A percentile compares a stretch with the other conserved stretches of the same genome.
Conservation (phyloP, 345 rosid species). For the Anacardium occidentale region DNA sequence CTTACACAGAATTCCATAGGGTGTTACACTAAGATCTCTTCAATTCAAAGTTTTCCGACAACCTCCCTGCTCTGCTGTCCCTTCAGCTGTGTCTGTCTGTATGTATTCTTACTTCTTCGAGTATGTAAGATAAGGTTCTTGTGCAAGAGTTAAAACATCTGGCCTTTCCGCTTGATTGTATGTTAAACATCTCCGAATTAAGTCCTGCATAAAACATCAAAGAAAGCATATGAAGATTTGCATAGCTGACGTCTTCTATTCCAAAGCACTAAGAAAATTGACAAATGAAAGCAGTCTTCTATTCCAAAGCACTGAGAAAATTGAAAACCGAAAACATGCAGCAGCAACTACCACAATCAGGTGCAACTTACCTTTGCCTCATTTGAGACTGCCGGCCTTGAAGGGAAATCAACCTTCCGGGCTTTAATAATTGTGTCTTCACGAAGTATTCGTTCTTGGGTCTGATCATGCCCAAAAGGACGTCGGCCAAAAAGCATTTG, state of each 20-base stretch:
- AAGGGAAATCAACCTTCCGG: constrained; percentile 89
- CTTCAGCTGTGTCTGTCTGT: constrained; percentile 25
- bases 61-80: constrained; percentile 17
- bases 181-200: constrained; percentile 86
- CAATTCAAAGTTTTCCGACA: constrained; percentile 3
- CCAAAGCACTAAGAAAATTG: constrained; percentile 7
- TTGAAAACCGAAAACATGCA: not conserved
- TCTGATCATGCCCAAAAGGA: constrained; percentile 98
- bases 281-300: not conserved
- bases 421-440: constrained; percentile 98
- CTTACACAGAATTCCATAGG: constrained; percentile 45
- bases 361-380: constrained; percentile 79
- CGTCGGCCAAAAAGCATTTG: constrained; percentile 95
- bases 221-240: not conserved
- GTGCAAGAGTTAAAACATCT: constrained; percentile 79
- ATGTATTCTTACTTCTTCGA: constrained; percentile 50
- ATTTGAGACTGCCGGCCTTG: constrained; percentile 82
- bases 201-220: constrained; percentile 53
- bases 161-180: constrained; percentile 91
- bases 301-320: constrained; percentile 6
- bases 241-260: not conserved
- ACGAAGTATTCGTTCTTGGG: constrained; percentile 88
- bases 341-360: constrained; percentile 2
- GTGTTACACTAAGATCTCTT: constrained; percentile 16
- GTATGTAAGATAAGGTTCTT: constrained; percentile 81